A percentile compares a stretch with the other conserved stretches of the same genome.
phyloP scores from a whole-genome alignment of 148 eudicot genomes.

The Pouteria glomerata region DNA sequence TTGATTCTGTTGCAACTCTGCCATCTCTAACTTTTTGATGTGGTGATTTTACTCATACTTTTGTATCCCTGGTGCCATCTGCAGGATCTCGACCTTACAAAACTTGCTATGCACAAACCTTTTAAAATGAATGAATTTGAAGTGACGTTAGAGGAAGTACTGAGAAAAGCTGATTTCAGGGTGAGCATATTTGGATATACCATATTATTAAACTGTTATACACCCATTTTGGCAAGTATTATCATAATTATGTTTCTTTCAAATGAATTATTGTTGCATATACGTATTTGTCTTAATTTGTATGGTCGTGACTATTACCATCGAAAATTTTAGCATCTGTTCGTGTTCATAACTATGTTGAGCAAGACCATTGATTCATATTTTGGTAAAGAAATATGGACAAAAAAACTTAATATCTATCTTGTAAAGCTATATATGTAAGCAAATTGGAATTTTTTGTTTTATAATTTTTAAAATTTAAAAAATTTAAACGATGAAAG shows the following conservation, averaged over 20 bases:
- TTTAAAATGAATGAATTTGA: slow-evolving; percentile 52
- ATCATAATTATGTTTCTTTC: neutral
- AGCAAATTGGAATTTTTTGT: no score
- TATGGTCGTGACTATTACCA: neutral
- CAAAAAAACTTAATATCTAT: no score
- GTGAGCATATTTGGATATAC: slow-evolving; percentile 30
- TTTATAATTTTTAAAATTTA: no score
- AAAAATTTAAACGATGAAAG: no score
- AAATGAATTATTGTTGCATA: neutral
- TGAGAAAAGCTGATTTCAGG: slow-evolving; percentile 89
- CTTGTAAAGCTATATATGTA: no score
- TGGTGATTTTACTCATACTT: no score
- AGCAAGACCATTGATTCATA: neutral
- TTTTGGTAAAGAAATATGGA: no score
- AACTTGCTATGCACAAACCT: slow-evolving; percentile 59
- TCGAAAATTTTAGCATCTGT: neutral
- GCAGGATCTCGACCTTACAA: slow-evolving; percentile 81
- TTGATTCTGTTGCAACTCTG: neutral
- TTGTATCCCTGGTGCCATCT: slow-evolving; percentile 4
- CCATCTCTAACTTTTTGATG: no score
- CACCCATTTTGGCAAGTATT: neutral
- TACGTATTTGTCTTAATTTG: neutral
- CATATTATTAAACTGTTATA: no score
- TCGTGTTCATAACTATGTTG: neutral
- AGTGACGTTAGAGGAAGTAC: slow-evolving; percentile 73